Percentiles rank a stretch among this genome's conserved stretches.
phyloP scores from a whole-genome alignment of 345 rosid genomes.

The Brassica napus region DNA sequence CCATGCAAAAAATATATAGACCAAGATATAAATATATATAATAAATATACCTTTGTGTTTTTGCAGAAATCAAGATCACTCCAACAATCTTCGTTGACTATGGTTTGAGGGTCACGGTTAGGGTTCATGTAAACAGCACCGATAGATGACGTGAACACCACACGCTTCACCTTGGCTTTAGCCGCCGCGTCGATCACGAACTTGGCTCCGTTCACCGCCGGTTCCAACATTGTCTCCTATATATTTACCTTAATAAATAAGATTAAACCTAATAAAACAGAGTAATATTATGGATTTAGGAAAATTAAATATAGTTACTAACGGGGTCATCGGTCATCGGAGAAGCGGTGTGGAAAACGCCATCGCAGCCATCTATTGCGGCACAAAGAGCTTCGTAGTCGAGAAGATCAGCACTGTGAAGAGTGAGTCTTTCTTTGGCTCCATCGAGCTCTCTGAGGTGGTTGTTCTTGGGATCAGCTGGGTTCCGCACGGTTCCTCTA shows the following conservation, averaged over 20 bases:
- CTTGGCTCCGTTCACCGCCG: slow-evolving; percentile 85
- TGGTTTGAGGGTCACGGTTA: slow-evolving; percentile 61
- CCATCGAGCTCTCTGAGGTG: slow-evolving; percentile 91
- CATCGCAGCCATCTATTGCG: slow-evolving; percentile 80
- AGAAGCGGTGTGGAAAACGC: slow-evolving; percentile 98
- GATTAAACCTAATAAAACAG: background rate
- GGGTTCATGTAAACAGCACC: slow-evolving; percentile 97
- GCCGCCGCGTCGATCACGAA: slow-evolving; percentile 83
- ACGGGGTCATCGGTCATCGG: slow-evolving; percentile 98
- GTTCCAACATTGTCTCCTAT: slow-evolving; percentile 98
- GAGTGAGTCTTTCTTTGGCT: slow-evolving; percentile 75
- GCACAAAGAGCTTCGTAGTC: slow-evolving; percentile 62
- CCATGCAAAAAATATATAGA: background rate
- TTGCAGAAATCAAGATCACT: slow-evolving; percentile 97
- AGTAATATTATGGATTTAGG: background rate
- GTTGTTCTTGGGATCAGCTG: slow-evolving; percentile 82
- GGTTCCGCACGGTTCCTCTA: slow-evolving; percentile 84
- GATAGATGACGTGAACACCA: slow-evolving; percentile 89
- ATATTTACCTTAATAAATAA: background rate
- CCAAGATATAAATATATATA: background rate
- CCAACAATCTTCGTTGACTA: slow-evolving; percentile 93
- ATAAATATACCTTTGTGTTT: slow-evolving; percentile 69
- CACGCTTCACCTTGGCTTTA: slow-evolving; percentile 78
- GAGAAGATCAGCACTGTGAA: slow-evolving; percentile 76
- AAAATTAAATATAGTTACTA: slow-evolving; percentile 28